Evolutionary conservation across 1,139 yeast species (phyloP), one percentile per base, ranked within the genome.

Genomic region (Kodamaea plutei): DNA sequence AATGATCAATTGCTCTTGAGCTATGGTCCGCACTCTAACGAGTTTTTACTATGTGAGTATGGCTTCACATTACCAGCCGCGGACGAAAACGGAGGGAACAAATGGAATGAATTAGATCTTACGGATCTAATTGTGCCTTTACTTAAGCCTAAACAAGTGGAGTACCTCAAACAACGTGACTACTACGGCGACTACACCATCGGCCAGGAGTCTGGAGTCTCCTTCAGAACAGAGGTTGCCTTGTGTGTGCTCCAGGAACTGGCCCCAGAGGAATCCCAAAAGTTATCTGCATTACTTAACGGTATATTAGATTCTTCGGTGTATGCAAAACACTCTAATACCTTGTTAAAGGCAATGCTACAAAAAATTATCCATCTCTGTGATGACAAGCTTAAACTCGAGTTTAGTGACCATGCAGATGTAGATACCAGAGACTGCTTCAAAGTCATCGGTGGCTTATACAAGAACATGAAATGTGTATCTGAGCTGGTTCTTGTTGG

Each of bases 1-100:
- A 76, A 64, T 3, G 80, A 78, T 11, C 93, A 89, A 52, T 44
- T 89, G 3, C 76, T 62, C 44, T 67, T 91, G 41, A 76, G 82
- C 32, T 91, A 91, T 52, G 97, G 97, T 0, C 80, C 95, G 0
- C 96, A 89, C 54, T 76, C 83, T 14, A 88, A 89, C 51, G 84
- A 77, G 27, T 84, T 85, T 44, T 58, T 91, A 24, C 59, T 87
- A 8, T 76, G 83, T 47, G 97, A 91, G 54, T 91, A 91, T 48
- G 97, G 97, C 1, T 91, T 89, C 58, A 66, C 69, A 11, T 55
- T 84, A 8, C 33, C 40, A 1, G 17, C 34, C 2, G 43, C 47
- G 0, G 27, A 23, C 14, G 35, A 52, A 1, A 56, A 49, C 1
- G 37, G 33, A 4, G 31, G 31, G 10, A 87, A 87, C 50, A 60